These are phyloP conservation scores for Botrytis elliptica DNA, from an alignment of 2,329 filamentous ascomycete genomes.

Conservation along the genomic window DNA sequence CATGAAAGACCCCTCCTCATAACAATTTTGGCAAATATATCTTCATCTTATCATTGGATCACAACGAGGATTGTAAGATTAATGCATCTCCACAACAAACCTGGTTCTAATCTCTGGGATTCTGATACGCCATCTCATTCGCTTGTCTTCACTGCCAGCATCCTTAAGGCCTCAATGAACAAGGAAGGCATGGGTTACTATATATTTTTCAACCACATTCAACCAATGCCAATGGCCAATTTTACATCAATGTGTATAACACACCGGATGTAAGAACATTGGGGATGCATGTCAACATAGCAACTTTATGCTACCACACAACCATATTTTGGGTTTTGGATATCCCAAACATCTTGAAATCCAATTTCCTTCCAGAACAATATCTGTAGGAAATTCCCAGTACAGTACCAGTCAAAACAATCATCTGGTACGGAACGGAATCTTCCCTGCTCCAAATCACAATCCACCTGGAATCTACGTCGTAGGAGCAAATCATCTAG, in stretches of 20 bases:
- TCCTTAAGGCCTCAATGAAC: neutral
- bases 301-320: neutral
- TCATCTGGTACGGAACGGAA: conserved; percentile 4
- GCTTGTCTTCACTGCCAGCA: conserved; percentile 8
- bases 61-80: neutral
- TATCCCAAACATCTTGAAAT: conserved; percentile 6
- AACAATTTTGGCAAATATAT: conserved; percentile 12
- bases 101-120: neutral
- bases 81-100: conserved; percentile 14
- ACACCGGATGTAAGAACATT: neutral
- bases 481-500: neutral
- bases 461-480: neutral
- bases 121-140: conserved; percentile 7
- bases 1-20: neutral
- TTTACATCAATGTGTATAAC: neutral
- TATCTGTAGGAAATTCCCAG: neutral
- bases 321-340: neutral
- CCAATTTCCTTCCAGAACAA: neutral
- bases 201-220: neutral
- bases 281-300: neutral
- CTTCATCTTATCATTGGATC: conserved; percentile 14
- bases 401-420: neutral
- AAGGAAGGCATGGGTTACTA: neutral
- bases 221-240: neutral
- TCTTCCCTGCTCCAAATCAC: neutral